A percentile compares a stretch with the other conserved stretches of the same genome.
phyloP scores from a whole-genome alignment of 2,329 filamentous ascomycete species.

The Talaromyces verruculosus region DNA sequence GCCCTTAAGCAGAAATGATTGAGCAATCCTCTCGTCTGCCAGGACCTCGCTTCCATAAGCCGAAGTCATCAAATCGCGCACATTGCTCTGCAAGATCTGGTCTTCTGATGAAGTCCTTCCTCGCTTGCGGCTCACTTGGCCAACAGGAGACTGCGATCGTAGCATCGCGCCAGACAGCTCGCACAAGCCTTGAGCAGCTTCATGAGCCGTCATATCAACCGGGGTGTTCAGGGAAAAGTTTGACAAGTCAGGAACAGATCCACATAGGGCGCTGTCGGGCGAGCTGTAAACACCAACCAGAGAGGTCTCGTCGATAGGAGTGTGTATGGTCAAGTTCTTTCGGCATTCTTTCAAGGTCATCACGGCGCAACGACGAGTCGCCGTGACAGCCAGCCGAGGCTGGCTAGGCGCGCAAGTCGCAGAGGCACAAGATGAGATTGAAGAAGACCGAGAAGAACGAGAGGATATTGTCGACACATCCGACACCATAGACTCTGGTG shows the following conservation, averaged over 20 bases:
- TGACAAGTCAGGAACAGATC: conserved; percentile 36
- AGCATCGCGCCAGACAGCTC: conserved; percentile 40
- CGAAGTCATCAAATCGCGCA: conserved; percentile 39
- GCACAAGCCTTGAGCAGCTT: conserved; percentile 45
- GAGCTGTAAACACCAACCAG: conserved; percentile 37
- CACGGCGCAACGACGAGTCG: conserved; percentile 42
- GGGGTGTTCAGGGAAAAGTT: conserved; percentile 37
- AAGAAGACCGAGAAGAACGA: conserved; percentile 54
- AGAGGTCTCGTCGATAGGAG: conserved; percentile 41
- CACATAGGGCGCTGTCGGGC: conserved; percentile 31
- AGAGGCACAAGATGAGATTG: conserved; percentile 46
- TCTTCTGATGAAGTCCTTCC: conserved; percentile 44
- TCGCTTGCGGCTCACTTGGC: conserved; percentile 36
- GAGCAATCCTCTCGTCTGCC: conserved; percentile 34
- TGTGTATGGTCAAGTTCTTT: conserved; percentile 38
- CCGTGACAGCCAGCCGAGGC: conserved; percentile 40
- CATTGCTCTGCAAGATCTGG: conserved; percentile 38
- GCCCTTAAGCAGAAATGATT: conserved; percentile 34
- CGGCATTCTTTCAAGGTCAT: conserved; percentile 40
- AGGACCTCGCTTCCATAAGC: conserved; percentile 29
- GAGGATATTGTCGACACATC: conserved; percentile 58
- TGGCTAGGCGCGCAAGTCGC: conserved; percentile 31
- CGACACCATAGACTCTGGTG: conserved; percentile 64
- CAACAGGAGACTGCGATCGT: conserved; percentile 23
- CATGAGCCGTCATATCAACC: conserved; percentile 33